phyloP scores from a whole-genome alignment of 1,284 basidiomycete species.

The Pholiota adiposa region DNA sequence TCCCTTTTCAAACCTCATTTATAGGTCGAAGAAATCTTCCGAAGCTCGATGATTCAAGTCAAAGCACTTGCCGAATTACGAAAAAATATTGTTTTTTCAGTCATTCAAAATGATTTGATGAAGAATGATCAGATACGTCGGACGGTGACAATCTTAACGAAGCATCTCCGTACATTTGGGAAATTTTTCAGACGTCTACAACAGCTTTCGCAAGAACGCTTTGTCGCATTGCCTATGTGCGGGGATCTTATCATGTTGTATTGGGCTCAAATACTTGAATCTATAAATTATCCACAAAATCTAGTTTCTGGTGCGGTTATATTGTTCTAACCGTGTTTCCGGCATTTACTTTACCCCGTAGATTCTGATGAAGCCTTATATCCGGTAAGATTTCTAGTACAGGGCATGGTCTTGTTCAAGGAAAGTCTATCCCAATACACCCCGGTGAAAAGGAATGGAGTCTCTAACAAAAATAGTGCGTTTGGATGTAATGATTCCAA shows the following conservation, averaged over 20 bases:
- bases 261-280: slow-evolving; percentile 76
- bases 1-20: neutral
- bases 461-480: slow-evolving; percentile 63
- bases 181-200: slow-evolving; percentile 80
- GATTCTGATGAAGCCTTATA: slow-evolving; percentile 62
- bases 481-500: neutral
- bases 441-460: slow-evolving; percentile 60
- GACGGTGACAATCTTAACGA: slow-evolving; percentile 60
- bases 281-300: slow-evolving; percentile 55
- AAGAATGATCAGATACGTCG: slow-evolving; percentile 40
- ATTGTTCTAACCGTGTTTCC: neutral
- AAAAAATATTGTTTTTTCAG: slow-evolving; percentile 34
- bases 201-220: slow-evolving; percentile 59
- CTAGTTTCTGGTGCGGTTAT: slow-evolving; percentile 56
- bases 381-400: slow-evolving; percentile 81
- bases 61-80: slow-evolving; percentile 55
- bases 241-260: slow-evolving; percentile 74
- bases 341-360: slow-evolving; percentile 25
- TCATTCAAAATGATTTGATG: slow-evolving; percentile 34
- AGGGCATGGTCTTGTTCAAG: slow-evolving; percentile 88
- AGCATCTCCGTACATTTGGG: slow-evolving; percentile 70
- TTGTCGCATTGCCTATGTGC: slow-evolving; percentile 66
- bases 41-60: slow-evolving; percentile 58
- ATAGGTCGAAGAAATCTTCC: slow-evolving; percentile 65
- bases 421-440: slow-evolving; percentile 81